phyloP scores from a whole-genome alignment of 2,329 filamentous ascomycete species.

The Botryosphaeria agaves region DNA sequence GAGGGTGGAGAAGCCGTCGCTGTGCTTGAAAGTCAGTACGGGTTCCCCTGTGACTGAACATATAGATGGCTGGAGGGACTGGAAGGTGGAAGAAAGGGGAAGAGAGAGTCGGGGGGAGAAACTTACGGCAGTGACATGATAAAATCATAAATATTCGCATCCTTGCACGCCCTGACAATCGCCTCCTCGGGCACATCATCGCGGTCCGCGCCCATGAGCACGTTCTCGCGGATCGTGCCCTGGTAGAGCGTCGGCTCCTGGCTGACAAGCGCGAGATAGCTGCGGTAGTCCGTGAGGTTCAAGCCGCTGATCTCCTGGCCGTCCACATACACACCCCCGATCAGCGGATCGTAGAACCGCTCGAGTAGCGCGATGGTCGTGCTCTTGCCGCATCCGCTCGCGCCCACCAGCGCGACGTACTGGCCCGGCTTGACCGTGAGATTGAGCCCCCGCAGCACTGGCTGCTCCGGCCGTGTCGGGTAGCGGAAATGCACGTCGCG shows the following conservation, averaged over 20 bases:
- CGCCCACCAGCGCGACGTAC: constrained; percentile 81
- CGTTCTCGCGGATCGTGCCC: constrained; percentile 80
- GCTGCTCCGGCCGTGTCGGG: constrained; percentile 75
- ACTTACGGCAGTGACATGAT: constrained; percentile 60
- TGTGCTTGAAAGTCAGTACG: constrained; percentile 11
- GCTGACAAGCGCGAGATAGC: constrained; percentile 69
- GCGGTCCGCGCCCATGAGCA: constrained; percentile 56
- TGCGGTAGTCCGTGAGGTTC: constrained; percentile 75
- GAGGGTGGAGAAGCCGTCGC: constrained; percentile 66
- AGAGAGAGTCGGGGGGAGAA: constrained; percentile 2
- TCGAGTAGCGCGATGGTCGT: constrained; percentile 86
- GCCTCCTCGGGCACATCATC: constrained; percentile 53
- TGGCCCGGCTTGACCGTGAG: constrained; percentile 58
- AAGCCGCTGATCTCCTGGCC: constrained; percentile 64
- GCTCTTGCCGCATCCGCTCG: constrained; percentile 84
- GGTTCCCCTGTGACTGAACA: constrained; percentile 4
- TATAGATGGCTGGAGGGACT: constrained; percentile 12
- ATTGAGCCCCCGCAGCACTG: constrained; percentile 76
- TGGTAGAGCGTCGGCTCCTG: constrained; percentile 94
- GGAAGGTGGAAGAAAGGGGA: background rate
- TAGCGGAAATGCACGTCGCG: constrained; percentile 89
- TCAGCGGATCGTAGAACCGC: constrained; percentile 81
- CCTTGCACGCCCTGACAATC: constrained; percentile 63
- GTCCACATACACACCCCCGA: constrained; percentile 67
- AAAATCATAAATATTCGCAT: constrained; percentile 88